Evolutionary conservation across 495 filamentous ascomycete species (phyloP).

Genomic region (Amorphotheca resinae): DNA sequence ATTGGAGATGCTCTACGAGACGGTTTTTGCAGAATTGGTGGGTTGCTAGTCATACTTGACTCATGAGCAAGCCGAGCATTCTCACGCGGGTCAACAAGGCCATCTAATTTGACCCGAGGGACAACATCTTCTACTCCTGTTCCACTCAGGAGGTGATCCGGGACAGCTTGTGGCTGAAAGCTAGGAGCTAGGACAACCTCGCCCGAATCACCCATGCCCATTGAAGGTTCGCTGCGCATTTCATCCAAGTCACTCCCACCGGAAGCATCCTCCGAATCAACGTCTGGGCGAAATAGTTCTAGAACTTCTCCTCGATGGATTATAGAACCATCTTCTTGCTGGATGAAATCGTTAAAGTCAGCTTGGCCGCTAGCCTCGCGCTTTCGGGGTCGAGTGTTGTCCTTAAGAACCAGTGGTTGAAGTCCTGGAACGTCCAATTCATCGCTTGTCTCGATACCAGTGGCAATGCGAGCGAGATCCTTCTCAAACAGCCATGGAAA

Average conservation of each 20-base stretch:
- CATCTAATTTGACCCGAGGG: slow-evolving; percentile 11
- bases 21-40: neutral
- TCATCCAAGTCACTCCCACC: slow-evolving; percentile 5
- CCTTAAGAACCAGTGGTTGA: slow-evolving; percentile 3
- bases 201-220: slow-evolving; percentile 1
- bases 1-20: neutral
- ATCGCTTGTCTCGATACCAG: slow-evolving; percentile 14
- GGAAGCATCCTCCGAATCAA: slow-evolving; percentile 5
- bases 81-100: slow-evolving; percentile 6
- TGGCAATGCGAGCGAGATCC: slow-evolving; percentile 63
- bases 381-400: slow-evolving; percentile 2
- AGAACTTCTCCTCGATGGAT: slow-evolving; percentile 28
- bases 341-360: slow-evolving; percentile 17
- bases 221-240: neutral
- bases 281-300: slow-evolving; percentile 22
- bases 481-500: slow-evolving; percentile 85
- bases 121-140: slow-evolving; percentile 20
- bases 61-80: neutral
- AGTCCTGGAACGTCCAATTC: slow-evolving; percentile 9
- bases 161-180: neutral
- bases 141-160: slow-evolving; percentile 6
- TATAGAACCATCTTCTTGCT: slow-evolving; percentile 23
- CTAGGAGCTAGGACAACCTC: slow-evolving; percentile 6
- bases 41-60: neutral
- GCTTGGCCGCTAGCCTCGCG: neutral